Conservation (phyloP, 2,329 filamentous ascomycete genomes). For the Paecilomyces formosus region DNA sequence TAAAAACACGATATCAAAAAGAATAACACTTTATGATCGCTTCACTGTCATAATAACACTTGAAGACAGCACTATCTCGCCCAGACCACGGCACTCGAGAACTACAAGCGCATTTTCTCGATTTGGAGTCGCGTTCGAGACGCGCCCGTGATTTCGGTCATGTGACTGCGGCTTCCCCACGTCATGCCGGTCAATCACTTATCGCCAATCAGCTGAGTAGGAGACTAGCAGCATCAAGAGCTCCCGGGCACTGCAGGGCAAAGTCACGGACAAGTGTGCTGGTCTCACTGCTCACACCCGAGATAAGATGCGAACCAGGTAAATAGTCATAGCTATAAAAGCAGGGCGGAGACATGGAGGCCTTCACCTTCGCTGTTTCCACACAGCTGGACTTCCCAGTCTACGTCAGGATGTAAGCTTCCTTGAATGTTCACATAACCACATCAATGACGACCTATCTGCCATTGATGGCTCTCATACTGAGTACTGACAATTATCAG, state of each 20-base stretch:
- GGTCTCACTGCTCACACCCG: background rate
- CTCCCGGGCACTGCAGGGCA: background rate
- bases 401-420: conserved; percentile 52
- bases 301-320: background rate
- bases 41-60: background rate
- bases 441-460: background rate
- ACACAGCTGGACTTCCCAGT: conserved; percentile 70
- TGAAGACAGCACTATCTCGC: background rate
- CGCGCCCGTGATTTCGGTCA: background rate
- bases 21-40: background rate
- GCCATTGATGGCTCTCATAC: background rate
- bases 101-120: background rate
- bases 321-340: background rate
- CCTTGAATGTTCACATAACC: background rate
- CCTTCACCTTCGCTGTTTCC: conserved; percentile 90
- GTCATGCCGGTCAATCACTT: background rate
- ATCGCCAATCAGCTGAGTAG: background rate
- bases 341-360: conserved; percentile 60
- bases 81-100: background rate
- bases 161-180: background rate
- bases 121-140: background rate
- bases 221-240: background rate
- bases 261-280: background rate
- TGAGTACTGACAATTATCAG: conserved; percentile 32
- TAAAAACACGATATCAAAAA: background rate